Percentiles rank a stretch among this genome's conserved stretches.
Conservation (phyloP, 2,329 filamentous ascomycete genomes). For the Penicillium sp. region DNA sequence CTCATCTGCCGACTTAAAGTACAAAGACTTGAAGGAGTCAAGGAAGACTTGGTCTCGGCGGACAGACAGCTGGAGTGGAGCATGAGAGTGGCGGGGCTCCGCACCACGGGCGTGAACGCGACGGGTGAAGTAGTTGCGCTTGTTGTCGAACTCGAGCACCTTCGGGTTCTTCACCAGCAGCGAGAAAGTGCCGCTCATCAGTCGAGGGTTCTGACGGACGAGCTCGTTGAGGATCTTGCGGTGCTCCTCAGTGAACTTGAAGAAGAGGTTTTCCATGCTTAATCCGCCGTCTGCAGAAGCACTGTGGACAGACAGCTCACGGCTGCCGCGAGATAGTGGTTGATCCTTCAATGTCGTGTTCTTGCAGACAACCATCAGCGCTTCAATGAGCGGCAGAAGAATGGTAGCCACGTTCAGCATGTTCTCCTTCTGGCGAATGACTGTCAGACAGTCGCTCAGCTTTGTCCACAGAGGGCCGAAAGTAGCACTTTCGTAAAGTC, state of each 20-base stretch:
- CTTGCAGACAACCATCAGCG: slow-evolving; percentile 98
- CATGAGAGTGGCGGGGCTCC: slow-evolving; percentile 65
- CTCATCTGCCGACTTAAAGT: slow-evolving; percentile 93
- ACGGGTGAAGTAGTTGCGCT: slow-evolving; percentile 96
- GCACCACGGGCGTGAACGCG: slow-evolving; percentile 73
- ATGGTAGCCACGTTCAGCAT: slow-evolving; percentile 98
- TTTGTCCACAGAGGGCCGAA: slow-evolving; percentile 90
- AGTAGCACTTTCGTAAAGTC: slow-evolving; percentile 82
- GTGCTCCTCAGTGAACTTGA: slow-evolving; percentile 95
- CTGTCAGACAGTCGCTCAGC: slow-evolving; percentile 78
- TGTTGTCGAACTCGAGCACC: slow-evolving; percentile 98
- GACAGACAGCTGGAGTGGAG: slow-evolving; percentile 78
- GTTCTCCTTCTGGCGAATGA: slow-evolving; percentile 85
- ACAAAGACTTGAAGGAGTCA: slow-evolving; percentile 96
- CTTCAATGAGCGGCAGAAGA: slow-evolving; percentile 86
- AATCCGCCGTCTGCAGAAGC: slow-evolving; percentile 66
- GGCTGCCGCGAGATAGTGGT: slow-evolving; percentile 45
- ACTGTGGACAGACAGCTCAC: slow-evolving; percentile 68
- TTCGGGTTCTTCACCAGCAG: slow-evolving; percentile 97
- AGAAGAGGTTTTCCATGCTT: slow-evolving; percentile 81
- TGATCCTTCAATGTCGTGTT: slow-evolving; percentile 78
- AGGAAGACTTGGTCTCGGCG: slow-evolving; percentile 95
- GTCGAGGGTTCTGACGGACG: slow-evolving; percentile 90
- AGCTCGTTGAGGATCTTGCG: slow-evolving; percentile 97
- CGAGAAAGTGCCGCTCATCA: slow-evolving; percentile 98